Percentiles rank a stretch among this genome's conserved stretches.
phyloP scores from a whole-genome alignment of 805 yeast genomes.

The Yamadazyma nakazawae region DNA sequence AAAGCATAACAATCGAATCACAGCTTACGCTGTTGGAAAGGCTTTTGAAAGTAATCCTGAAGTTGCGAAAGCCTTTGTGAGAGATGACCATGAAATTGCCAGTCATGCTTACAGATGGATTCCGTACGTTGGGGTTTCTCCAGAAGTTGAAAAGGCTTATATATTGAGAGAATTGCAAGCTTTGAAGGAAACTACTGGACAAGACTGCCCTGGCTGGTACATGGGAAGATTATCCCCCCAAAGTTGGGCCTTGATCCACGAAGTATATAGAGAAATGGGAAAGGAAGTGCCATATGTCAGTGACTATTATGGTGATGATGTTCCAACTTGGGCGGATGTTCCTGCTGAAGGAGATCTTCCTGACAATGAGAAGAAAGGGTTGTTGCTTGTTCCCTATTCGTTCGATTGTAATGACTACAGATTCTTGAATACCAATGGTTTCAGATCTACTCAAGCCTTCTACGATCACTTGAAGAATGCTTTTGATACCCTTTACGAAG shows the following conservation, averaged over 20 bases:
- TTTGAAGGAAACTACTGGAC: slow-evolving; percentile 12
- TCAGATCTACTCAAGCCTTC: slow-evolving; percentile 21
- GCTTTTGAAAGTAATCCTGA: slow-evolving; percentile 13
- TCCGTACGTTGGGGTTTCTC: slow-evolving; percentile 13
- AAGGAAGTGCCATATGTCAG: slow-evolving; percentile 14
- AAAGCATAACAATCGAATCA: slow-evolving; percentile 10
- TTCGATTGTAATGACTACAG: slow-evolving; percentile 24
- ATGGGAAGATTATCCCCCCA: slow-evolving; percentile 18
- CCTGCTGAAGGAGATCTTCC: slow-evolving; percentile 15
- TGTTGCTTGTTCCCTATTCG: slow-evolving; percentile 22
- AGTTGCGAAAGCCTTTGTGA: slow-evolving; percentile 15
- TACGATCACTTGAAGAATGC: slow-evolving; percentile 31
- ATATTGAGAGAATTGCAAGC: slow-evolving; percentile 13
- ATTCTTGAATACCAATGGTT: slow-evolving; percentile 19
- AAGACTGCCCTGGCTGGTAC: slow-evolving; percentile 15
- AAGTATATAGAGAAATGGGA: slow-evolving; percentile 13
- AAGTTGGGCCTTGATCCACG: slow-evolving; percentile 13
- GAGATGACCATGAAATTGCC: slow-evolving; percentile 18
- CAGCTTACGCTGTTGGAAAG: slow-evolving; percentile 16
- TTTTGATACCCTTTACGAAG: slow-evolving; percentile 24
- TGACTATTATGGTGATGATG: slow-evolving; percentile 18
- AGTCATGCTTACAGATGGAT: slow-evolving; percentile 18
- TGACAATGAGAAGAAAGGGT: slow-evolving; percentile 20
- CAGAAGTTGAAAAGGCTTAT: slow-evolving; percentile 16
- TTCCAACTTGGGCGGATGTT: slow-evolving; percentile 16